phyloP scores from a whole-genome alignment of 192 early-diverging fungal genomes.

The Ambispora gerdemannii region DNA sequence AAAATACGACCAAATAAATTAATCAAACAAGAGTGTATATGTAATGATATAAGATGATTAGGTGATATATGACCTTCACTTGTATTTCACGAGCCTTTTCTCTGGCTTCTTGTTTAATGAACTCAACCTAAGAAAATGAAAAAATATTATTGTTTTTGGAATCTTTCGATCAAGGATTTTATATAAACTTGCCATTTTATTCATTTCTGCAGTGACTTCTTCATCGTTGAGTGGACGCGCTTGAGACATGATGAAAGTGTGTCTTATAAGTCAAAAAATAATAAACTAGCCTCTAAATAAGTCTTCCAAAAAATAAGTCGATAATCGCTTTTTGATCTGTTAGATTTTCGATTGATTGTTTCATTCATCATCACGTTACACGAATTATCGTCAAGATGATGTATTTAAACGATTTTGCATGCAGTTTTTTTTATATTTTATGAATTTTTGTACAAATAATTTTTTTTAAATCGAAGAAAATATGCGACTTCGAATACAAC shows the following conservation, averaged over 20 bases:
- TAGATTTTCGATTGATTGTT: too few relatives aligned
- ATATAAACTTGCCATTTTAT: slow-evolving; percentile 80
- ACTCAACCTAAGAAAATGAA: slow-evolving; percentile 65
- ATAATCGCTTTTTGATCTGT: too few relatives aligned
- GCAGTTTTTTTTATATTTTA: too few relatives aligned
- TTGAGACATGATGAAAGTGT: slow-evolving; percentile 36
- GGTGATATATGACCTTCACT: slow-evolving; percentile 64
- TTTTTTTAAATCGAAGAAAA: too few relatives aligned
- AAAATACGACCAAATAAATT: background rate
- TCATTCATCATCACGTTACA: too few relatives aligned
- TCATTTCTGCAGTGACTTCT: slow-evolving; percentile 96
- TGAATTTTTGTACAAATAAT: too few relatives aligned
- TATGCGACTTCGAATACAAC: too few relatives aligned
- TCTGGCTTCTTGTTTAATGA: slow-evolving; percentile 98
- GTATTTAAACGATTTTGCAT: too few relatives aligned
- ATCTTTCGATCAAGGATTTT: background rate
- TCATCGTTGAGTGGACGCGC: slow-evolving; percentile 84
- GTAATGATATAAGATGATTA: background rate
- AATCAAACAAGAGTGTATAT: background rate
- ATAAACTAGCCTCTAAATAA: too few relatives aligned
- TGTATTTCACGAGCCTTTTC: slow-evolving; percentile 99
- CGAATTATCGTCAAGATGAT: too few relatives aligned
- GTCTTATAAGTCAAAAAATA: too few relatives aligned
- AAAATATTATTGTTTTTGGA: background rate
- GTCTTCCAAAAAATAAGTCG: too few relatives aligned